A percentile compares a stretch with the other conserved stretches of the same genome.
These are phyloP conservation scores for Miscanthus lutarioriparius DNA, from an alignment of 176 grass and related monocot species.

Conservation along the genomic window DNA sequence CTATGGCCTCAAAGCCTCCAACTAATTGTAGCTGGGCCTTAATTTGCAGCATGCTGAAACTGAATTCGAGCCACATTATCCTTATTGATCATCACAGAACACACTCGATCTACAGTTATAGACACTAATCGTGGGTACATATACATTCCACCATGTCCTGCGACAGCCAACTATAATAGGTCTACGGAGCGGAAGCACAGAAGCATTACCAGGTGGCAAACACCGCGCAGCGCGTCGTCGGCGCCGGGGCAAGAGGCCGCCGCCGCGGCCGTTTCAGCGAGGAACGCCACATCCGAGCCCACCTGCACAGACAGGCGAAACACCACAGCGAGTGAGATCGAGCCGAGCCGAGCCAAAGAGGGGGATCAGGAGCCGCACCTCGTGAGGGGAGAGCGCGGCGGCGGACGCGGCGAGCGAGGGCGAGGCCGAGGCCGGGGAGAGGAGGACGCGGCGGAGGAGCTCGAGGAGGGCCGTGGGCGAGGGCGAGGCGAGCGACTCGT, in stretches of 20 bases:
- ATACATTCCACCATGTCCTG: background rate
- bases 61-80: background rate
- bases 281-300: conserved; percentile 78
- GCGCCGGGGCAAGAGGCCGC: conserved; percentile 38
- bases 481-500: conserved; percentile 73
- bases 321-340: conserved; percentile 12
- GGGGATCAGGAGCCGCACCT: conserved; percentile 33
- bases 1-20: background rate
- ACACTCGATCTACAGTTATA: background rate
- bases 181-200: conserved; percentile 1
- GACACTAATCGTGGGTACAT: background rate
- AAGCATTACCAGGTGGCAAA: conserved; percentile 75
- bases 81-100: background rate
- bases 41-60: background rate
- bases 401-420: conserved; percentile 59
- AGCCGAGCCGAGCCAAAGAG: background rate
- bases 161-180: background rate
- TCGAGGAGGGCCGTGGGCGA: conserved; percentile 53
- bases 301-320: conserved; percentile 51
- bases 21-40: background rate
- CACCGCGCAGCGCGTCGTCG: conserved; percentile 44
- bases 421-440: conserved; percentile 42
- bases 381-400: conserved; percentile 62
- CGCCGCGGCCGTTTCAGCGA: conserved; percentile 63
- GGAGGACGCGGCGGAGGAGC: conserved; percentile 70